Conservation (phyloP, 2,329 filamentous ascomycete genomes). For the Alternaria burnsii region DNA sequence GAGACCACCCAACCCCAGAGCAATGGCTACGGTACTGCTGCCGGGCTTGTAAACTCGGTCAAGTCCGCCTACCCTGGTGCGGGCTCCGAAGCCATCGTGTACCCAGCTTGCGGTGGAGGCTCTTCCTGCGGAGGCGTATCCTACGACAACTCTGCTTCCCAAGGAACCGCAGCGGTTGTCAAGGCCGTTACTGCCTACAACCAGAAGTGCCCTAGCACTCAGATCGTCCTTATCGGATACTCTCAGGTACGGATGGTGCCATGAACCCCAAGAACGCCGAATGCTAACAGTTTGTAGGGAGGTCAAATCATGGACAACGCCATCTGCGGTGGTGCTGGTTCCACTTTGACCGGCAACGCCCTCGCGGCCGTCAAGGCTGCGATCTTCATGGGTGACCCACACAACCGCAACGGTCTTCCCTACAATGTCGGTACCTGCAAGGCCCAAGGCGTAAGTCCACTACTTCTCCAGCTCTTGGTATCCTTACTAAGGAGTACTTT, state of each 20-base stretch:
- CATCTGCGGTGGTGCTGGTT: conserved; percentile 64
- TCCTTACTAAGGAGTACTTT: conserved; percentile 10
- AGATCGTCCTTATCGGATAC: conserved; percentile 70
- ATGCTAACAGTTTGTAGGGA: conserved; percentile 54
- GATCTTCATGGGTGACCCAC: conserved; percentile 72
- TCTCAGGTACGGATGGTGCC: conserved; percentile 59
- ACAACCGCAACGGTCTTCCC: conserved; percentile 63
- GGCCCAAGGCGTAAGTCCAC: conserved; percentile 64
- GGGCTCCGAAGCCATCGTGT: conserved; percentile 54
- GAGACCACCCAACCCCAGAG: conserved; percentile 53
- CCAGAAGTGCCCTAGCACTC: conserved; percentile 63
- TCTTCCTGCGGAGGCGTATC: conserved; percentile 64
- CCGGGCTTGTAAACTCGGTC: conserved; percentile 53
- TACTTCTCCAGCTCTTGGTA: neutral
- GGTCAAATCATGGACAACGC: conserved; percentile 71
- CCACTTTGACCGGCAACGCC: conserved; percentile 59
- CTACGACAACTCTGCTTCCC: conserved; percentile 67
- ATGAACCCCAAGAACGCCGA: neutral
- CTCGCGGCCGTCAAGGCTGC: conserved; percentile 67
- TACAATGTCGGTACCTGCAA: conserved; percentile 70
- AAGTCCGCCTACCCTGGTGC: conserved; percentile 52
- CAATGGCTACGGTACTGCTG: conserved; percentile 52
- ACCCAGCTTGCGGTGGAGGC: conserved; percentile 70
- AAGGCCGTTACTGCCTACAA: conserved; percentile 68
- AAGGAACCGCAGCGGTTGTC: conserved; percentile 67